phyloP scores from a whole-genome alignment of 768 basidiomycete species.

The Mycena indigotica region DNA sequence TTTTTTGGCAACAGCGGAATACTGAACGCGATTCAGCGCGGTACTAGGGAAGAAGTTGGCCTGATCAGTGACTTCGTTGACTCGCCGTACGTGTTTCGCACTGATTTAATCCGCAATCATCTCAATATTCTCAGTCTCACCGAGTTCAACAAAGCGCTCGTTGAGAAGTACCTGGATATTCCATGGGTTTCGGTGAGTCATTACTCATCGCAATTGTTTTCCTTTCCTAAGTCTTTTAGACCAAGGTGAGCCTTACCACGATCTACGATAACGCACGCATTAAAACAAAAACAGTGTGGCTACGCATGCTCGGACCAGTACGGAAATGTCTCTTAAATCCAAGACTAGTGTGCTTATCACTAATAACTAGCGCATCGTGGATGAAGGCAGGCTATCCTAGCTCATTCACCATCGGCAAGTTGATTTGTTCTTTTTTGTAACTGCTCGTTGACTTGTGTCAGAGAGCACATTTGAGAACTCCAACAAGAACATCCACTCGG shows the following conservation, averaged over 20 bases:
- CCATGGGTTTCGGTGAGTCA: conserved; percentile 71
- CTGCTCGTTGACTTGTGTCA: conserved; percentile 27
- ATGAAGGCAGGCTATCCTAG: conserved; percentile 82
- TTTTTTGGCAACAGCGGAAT: conserved; percentile 20
- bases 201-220: background rate
- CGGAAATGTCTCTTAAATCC: conserved; percentile 94
- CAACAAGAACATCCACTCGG: conserved; percentile 82
- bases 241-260: too few species aligned
- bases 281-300: too few species aligned
- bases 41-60: conserved; percentile 76
- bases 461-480: conserved; percentile 76
- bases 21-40: conserved; percentile 41
- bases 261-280: too few species aligned
- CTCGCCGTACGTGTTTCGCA: conserved; percentile 42
- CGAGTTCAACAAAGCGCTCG: conserved; percentile 74
- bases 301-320: conserved; percentile 88
- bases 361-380: conserved; percentile 69
- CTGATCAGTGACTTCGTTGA: conserved; percentile 87
- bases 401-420: conserved; percentile 77
- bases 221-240: conserved; percentile 9
- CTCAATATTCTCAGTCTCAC: conserved; percentile 59
- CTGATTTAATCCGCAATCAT: conserved; percentile 3
- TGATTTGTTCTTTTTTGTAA: conserved; percentile 21
- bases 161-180: conserved; percentile 79
- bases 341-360: conserved; percentile 71